Conservation (phyloP, 129 eudicot genomes). For the Chrysanthemum lavandulifolium region DNA sequence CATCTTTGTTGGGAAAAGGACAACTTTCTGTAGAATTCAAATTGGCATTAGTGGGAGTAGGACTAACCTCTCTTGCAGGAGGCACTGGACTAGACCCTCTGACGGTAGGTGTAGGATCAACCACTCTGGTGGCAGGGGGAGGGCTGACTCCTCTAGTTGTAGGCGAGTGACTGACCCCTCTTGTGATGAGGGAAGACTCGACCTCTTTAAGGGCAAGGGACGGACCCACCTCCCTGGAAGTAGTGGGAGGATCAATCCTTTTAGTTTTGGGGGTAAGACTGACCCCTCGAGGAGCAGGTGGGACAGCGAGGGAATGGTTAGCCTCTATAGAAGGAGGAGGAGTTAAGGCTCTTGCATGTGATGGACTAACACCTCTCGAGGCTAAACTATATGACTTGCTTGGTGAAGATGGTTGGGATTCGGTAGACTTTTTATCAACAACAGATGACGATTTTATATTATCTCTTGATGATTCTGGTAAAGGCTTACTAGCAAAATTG, state of each 20-base stretch:
- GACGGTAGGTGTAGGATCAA: background rate
- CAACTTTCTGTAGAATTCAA: background rate
- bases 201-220: background rate
- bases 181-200: background rate
- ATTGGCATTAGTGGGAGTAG: background rate
- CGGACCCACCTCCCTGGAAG: background rate
- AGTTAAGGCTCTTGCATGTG: background rate
- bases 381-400: conserved; percentile 30
- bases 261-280: background rate
- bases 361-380: conserved; percentile 42
- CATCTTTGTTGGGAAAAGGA: background rate
- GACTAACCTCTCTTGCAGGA: background rate
- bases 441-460: conserved; percentile 13
- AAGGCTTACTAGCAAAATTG: conserved; percentile 39
- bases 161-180: background rate
- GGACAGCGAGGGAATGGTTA: conserved; percentile 5
- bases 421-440: conserved; percentile 23
- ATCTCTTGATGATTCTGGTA: conserved; percentile 53
- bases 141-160: background rate
- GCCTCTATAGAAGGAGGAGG: conserved; percentile 13
- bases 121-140: background rate
- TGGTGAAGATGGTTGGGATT: conserved; percentile 60
- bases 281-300: conserved; percentile 1
- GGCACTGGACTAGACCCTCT: conserved; percentile 1
- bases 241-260: background rate